Base-by-base conservation (phyloP, 768 basidiomycete species). In the Favolaschia claudopus region DNA sequence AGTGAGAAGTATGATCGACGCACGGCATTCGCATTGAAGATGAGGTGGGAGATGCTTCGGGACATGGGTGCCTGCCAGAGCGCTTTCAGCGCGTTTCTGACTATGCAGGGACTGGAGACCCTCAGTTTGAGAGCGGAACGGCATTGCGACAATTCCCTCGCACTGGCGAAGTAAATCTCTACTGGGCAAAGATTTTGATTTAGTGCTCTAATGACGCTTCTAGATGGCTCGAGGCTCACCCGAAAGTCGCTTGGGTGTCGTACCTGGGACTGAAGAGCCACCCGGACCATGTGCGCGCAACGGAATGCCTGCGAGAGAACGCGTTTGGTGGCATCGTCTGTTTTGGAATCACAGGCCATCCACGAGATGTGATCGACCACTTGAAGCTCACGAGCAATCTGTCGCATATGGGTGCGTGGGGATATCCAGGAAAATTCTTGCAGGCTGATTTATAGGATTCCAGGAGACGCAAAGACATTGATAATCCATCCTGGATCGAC, bases 81-180 rank as follows among this genome's bases (percentile, higher is more conserved):
- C 62, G 85, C 87, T 2, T 85, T 88, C 59, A 79, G 70, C 6
- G 83, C 85, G 2, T 88, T 87, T 74, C 75, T 87, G 24, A 78
- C 87, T 3, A 62, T 87, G 10, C 84, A 84, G 55, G 86, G 87
- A 7, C 17, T 61, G 19, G 60, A 61, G 27, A 61, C 60, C 1
- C 32, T 61, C 2, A 56, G 60, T 15, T 34, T 61, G 0, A 38
- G 60, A 22, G 60, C 60, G 2, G 38, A 48, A 14, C 32, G 47
- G 17, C 59, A 61, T 22, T 61, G 59, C 44, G 36, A 56, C 10
- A 61, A 61, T 28, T 55, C 60, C 7, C 60, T 61, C 25, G 37
- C 42, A 5, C 29, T 61, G 31, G 60, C 60, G 4, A 46, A 20
- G 60, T 61, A 22, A 7, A 42, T 61, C 5, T 36, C 20, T 27